Conservation (phyloP, 1,139 yeast genomes). For the Candida sojae region DNA sequence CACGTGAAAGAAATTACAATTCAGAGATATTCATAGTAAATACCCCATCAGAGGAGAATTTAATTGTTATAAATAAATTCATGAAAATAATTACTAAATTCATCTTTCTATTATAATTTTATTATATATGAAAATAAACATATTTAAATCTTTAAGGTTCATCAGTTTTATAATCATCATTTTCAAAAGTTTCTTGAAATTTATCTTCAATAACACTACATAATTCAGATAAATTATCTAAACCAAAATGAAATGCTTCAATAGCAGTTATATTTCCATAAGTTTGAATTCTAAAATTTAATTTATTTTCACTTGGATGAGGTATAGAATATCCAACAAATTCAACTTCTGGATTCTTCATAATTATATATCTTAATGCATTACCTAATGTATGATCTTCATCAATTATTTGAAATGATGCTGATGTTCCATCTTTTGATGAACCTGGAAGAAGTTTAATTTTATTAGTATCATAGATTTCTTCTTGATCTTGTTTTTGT, state of each 20-base stretch:
- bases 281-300: conserved; percentile 92
- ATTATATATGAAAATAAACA: too few species aligned
- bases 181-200: conserved; percentile 64
- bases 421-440: conserved; percentile 94
- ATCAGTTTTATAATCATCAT: conserved; percentile 48
- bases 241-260: conserved; percentile 90
- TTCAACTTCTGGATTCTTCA: conserved; percentile 97
- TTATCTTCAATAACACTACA: conserved; percentile 82
- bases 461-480: conserved; percentile 51
- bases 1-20: too few species aligned
- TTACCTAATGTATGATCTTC: conserved; percentile 97
- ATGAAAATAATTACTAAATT: too few species aligned
- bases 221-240: conserved; percentile 79
- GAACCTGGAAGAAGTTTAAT: conserved; percentile 78
- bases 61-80: too few species aligned
- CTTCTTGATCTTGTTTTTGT: conserved; percentile 24
- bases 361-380: conserved; percentile 86
- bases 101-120: too few species aligned
- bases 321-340: conserved; percentile 98
- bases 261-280: conserved; percentile 87
- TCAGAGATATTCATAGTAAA: too few species aligned
- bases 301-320: conserved; percentile 93
- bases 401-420: conserved; percentile 87
- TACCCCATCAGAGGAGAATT: too few species aligned
- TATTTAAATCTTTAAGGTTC: conserved; percentile 21